Percentiles rank a stretch among this genome's conserved stretches.
phyloP scores from a whole-genome alignment of 805 yeast genomes.

The Blastobotrys chiropterorum region DNA sequence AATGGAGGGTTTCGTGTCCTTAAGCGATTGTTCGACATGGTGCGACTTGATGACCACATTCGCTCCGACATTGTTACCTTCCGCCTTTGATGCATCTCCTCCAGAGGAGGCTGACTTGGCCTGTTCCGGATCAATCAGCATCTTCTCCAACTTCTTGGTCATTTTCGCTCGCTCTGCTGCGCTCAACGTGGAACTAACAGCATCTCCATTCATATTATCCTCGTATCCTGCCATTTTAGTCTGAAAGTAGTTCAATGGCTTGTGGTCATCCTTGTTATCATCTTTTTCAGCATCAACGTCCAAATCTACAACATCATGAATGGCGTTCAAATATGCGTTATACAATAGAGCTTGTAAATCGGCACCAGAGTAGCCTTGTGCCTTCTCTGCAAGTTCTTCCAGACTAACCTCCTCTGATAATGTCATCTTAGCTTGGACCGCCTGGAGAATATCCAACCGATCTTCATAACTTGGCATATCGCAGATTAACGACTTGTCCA shows the following conservation, averaged over 20 bases:
- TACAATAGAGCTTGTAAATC: conserved; percentile 89
- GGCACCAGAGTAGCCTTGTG: conserved; percentile 88
- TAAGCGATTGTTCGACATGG: conserved; percentile 57
- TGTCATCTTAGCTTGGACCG: conserved; percentile 53
- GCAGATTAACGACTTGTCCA: conserved; percentile 88
- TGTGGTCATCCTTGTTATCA: conserved; percentile 16
- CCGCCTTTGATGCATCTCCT: conserved; percentile 6
- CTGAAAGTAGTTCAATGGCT: conserved; percentile 6
- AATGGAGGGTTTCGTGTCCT: conserved; percentile 85
- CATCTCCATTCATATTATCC: conserved; percentile 1
- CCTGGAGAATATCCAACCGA: conserved; percentile 60
- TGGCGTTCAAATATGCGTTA: conserved; percentile 83
- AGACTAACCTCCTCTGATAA: conserved; percentile 48
- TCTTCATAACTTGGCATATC: conserved; percentile 73
- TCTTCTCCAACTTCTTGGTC: conserved; percentile 15
- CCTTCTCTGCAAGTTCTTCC: conserved; percentile 45
- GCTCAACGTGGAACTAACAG: conserved; percentile 2
- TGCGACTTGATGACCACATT: conserved; percentile 42
- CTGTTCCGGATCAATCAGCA: conserved; percentile 3
- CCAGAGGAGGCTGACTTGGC: conserved; percentile 7
- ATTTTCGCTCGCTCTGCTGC: conserved; percentile 14
- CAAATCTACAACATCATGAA: conserved; percentile 44
- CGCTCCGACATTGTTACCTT: conserved; percentile 17
- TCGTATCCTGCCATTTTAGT: background rate
- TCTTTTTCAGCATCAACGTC: conserved; percentile 13